phyloP scores from a whole-genome alignment of 2,329 filamentous ascomycete genomes.

The Colletotrichum sp. region DNA sequence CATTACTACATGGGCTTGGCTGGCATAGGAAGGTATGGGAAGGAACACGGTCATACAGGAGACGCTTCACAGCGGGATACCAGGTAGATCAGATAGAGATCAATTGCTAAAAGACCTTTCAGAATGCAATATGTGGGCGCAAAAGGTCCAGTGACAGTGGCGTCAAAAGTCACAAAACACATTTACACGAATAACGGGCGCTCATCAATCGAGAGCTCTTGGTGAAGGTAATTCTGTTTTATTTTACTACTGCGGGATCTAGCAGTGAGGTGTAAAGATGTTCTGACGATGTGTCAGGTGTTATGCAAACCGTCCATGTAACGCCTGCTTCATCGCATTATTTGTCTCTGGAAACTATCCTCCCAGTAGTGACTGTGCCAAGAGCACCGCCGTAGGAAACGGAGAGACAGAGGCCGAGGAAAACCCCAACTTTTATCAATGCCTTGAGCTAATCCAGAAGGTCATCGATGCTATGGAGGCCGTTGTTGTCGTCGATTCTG shows the following conservation, averaged over 20 bases:
- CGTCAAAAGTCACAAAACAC: background rate
- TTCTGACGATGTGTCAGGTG: background rate
- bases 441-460: no score
- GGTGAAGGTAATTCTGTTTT: background rate
- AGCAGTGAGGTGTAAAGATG: background rate
- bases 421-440: background rate
- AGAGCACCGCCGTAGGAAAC: background rate
- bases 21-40: background rate
- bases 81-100: background rate
- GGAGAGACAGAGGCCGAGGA: background rate
- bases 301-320: background rate
- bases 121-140: background rate
- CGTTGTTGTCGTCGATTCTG: background rate
- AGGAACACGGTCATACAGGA: background rate
- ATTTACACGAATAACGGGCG: fast-evolving
- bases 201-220: background rate
- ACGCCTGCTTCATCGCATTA: background rate
- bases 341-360: background rate
- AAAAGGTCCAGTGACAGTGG: background rate
- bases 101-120: background rate
- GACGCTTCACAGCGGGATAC: conserved; percentile 10
- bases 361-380: background rate
- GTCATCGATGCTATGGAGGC: no score
- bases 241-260: background rate
- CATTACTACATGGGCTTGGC: background rate